phyloP scores from a whole-genome alignment of 352 stramenopile species.

The Phytopythium cucurbitacearum region DNA sequence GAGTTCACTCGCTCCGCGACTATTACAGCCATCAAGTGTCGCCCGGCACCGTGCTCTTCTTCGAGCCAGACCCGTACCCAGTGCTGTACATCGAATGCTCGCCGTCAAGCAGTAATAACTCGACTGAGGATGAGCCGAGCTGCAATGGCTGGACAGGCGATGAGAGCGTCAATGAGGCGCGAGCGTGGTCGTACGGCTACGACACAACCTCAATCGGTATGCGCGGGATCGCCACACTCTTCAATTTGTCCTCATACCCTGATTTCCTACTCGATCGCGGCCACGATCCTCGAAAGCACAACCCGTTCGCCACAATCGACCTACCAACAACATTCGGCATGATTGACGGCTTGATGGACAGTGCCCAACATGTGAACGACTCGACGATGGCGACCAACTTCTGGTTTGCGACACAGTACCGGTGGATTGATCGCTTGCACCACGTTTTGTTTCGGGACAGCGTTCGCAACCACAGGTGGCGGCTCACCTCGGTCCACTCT shows the following conservation, averaged over 20 bases:
- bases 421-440: conserved; percentile 35
- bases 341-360: conserved; percentile 25
- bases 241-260: conserved; percentile 19
- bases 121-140: background rate
- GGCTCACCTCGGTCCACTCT: conserved; percentile 22
- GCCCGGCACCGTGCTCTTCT: conserved; percentile 24
- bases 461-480: conserved; percentile 12
- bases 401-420: conserved; percentile 24
- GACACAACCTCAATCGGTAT: conserved; percentile 28
- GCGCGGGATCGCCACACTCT: conserved; percentile 16
- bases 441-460: conserved; percentile 18
- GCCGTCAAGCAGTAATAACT: conserved; percentile 1
- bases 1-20: conserved; percentile 14
- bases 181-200: conserved; percentile 32
- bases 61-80: conserved; percentile 43
- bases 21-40: conserved; percentile 19
- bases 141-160: background rate
- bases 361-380: no score
- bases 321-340: conserved; percentile 26
- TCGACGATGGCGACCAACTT: background rate
- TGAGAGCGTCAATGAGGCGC: conserved; percentile 5
- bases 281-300: conserved; percentile 2
- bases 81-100: conserved; percentile 24
- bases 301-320: conserved; percentile 6
- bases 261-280: conserved; percentile 23